A percentile compares a stretch with the other conserved stretches of the same genome.
Evolutionary conservation across 1,139 yeast genomes (phyloP).

Genomic region (Ashbya aceris): DNA sequence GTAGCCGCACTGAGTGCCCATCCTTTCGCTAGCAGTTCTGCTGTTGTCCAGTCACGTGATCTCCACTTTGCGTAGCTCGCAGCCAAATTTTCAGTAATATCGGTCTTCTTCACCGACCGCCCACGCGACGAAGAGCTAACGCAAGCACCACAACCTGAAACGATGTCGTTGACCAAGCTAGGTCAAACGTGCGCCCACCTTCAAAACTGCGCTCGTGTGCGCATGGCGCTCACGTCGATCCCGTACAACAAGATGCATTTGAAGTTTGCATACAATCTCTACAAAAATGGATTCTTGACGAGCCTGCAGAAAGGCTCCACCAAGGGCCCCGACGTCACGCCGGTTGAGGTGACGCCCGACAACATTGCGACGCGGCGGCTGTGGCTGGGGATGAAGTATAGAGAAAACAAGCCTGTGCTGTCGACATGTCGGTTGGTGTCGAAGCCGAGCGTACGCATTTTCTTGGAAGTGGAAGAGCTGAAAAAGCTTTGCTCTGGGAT

Average conservation of each 20-base stretch:
- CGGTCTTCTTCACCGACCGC: neutral
- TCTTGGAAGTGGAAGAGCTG: constrained; percentile 54
- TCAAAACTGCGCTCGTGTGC: constrained; percentile 77
- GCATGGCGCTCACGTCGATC: constrained; percentile 64
- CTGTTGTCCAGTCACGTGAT: no score
- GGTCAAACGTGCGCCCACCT: constrained; percentile 84
- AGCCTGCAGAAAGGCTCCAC: constrained; percentile 82
- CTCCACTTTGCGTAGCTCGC: no score
- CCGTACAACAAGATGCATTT: constrained; percentile 81
- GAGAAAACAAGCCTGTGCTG: constrained; percentile 71
- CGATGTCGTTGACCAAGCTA: constrained; percentile 79
- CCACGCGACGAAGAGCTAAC: neutral
- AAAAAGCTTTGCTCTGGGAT: constrained; percentile 68
- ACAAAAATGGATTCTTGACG: constrained; percentile 83
- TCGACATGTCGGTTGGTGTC: constrained; percentile 65
- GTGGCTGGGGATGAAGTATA: constrained; percentile 87
- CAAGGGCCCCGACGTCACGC: constrained; percentile 71
- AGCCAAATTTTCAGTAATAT: no score
- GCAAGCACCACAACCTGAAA: neutral
- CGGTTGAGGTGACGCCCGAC: constrained; percentile 78
- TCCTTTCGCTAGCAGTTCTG: no score
- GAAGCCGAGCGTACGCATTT: constrained; percentile 74
- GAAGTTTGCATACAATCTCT: constrained; percentile 72
- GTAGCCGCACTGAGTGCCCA: no score
- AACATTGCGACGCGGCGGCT: constrained; percentile 78